These are phyloP conservation scores for Diutina pseudorugosa DNA, from an alignment of 1,139 yeast species.

Conservation along the genomic window DNA sequence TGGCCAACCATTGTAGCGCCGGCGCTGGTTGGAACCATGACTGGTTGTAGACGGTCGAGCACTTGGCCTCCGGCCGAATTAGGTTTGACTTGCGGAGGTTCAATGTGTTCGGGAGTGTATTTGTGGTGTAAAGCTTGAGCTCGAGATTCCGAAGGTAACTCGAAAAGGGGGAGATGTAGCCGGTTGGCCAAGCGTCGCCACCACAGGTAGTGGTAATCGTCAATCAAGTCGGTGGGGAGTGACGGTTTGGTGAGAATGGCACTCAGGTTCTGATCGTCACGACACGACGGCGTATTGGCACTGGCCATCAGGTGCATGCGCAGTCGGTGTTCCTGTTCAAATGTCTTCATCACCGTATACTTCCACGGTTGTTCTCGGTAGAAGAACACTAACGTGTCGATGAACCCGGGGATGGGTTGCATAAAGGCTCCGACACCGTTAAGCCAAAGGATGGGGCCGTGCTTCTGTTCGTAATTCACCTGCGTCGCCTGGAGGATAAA, in stretches of 20 bases:
- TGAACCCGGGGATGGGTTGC: constrained; percentile 72
- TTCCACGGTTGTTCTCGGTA: constrained; percentile 74
- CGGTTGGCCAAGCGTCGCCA: constrained; percentile 27
- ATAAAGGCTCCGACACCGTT: constrained; percentile 57
- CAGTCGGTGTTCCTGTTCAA: constrained; percentile 22
- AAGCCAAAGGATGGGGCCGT: constrained; percentile 52
- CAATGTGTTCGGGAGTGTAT: constrained; percentile 12
- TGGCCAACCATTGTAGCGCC: constrained; percentile 12
- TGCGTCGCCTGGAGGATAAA: constrained; percentile 59
- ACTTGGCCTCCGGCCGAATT: neutral
- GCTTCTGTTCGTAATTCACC: constrained; percentile 31
- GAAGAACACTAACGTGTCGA: constrained; percentile 66
- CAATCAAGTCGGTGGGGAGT: constrained; percentile 15
- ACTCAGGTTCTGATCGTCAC: neutral
- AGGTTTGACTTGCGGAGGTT: neutral
- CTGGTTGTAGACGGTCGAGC: neutral
- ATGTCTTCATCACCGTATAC: constrained; percentile 29
- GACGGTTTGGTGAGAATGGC: constrained; percentile 13
- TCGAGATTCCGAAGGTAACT: constrained; percentile 27
- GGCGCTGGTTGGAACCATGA: constrained; percentile 4
- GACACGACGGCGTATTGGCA: constrained; percentile 7
- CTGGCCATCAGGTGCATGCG: constrained; percentile 16
- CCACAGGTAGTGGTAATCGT: constrained; percentile 13
- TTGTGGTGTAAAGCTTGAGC: constrained; percentile 17
- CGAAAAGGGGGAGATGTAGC: constrained; percentile 29